phyloP scores from a whole-genome alignment of 2,329 filamentous ascomycete genomes.

The Penicillium janthinellum region DNA sequence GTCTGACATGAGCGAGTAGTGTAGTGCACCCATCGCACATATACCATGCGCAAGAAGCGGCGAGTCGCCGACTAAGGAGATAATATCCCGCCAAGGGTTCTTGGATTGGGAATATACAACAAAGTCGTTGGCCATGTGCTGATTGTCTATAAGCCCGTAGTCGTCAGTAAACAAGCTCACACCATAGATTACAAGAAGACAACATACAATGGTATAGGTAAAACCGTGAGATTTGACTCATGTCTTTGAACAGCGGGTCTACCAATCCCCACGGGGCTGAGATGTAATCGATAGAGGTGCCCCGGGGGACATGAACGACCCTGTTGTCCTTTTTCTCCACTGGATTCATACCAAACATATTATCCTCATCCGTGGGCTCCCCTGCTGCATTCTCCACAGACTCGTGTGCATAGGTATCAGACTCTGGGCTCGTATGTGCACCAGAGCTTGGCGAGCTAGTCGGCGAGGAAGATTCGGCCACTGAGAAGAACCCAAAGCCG shows the following conservation, averaged over 20 bases:
- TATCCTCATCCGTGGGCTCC: neutral
- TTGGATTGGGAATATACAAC: constrained; percentile 50
- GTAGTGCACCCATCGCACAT: constrained; percentile 52
- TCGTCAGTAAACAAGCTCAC: constrained; percentile 20
- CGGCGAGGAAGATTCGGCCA: constrained; percentile 18
- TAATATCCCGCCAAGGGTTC: constrained; percentile 54
- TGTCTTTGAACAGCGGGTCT: constrained; percentile 52
- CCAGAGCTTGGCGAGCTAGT: constrained; percentile 21
- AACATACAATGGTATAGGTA: constrained; percentile 51
- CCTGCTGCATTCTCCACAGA: constrained; percentile 3
- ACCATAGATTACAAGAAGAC: neutral
- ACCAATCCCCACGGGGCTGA: constrained; percentile 45
- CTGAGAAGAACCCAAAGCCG: constrained; percentile 13
- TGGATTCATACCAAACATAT: neutral
- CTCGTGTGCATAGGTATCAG: constrained; percentile 18
- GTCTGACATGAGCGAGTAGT: constrained; percentile 46
- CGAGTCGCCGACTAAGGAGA: constrained; percentile 48
- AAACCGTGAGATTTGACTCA: constrained; percentile 47
- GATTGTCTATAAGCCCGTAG: constrained; percentile 34
- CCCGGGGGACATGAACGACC: constrained; percentile 20
- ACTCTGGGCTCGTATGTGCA: constrained; percentile 19
- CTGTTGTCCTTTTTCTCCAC: constrained; percentile 12
- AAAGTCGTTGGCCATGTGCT: constrained; percentile 47
- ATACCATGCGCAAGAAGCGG: constrained; percentile 51
- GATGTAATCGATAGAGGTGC: constrained; percentile 20